phyloP scores from a whole-genome alignment of 192 early-diverging fungal genomes.

The Funneliformis mosseae region DNA sequence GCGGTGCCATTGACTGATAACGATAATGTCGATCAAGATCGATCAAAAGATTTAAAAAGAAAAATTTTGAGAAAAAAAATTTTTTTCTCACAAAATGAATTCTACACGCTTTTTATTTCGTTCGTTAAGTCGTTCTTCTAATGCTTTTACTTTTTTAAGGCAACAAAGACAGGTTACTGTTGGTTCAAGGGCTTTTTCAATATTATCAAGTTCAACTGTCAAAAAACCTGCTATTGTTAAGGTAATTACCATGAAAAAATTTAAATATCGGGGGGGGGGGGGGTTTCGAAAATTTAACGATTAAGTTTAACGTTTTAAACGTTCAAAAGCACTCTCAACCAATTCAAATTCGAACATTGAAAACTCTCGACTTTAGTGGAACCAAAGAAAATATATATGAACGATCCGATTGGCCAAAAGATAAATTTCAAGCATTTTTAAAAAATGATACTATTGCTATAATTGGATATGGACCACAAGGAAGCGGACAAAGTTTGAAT shows the following conservation, averaged over 20 bases:
- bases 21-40: too few species aligned
- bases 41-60: too few species aligned
- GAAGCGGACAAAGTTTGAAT: slow-evolving; percentile 92
- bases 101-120: not conserved
- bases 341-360: slow-evolving; percentile 72
- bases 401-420: slow-evolving; percentile 89
- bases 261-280: too few species aligned
- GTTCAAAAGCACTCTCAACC: not conserved
- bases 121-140: not conserved
- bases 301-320: not conserved
- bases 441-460: slow-evolving; percentile 91
- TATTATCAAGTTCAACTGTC: not conserved
- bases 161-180: not conserved
- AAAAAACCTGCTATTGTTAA: not conserved
- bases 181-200: not conserved
- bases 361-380: slow-evolving; percentile 95
- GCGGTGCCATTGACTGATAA: too few species aligned
- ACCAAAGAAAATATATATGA: slow-evolving; percentile 92
- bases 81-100: not conserved
- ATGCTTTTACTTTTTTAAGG: not conserved
- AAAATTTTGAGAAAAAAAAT: not conserved
- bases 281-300: not conserved
- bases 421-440: slow-evolving; percentile 89
- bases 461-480: slow-evolving; percentile 95
- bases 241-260: not conserved